These are phyloP conservation scores for Echria macrotheca DNA, from an alignment of 495 filamentous ascomycete genomes.

Conservation along the genomic window DNA sequence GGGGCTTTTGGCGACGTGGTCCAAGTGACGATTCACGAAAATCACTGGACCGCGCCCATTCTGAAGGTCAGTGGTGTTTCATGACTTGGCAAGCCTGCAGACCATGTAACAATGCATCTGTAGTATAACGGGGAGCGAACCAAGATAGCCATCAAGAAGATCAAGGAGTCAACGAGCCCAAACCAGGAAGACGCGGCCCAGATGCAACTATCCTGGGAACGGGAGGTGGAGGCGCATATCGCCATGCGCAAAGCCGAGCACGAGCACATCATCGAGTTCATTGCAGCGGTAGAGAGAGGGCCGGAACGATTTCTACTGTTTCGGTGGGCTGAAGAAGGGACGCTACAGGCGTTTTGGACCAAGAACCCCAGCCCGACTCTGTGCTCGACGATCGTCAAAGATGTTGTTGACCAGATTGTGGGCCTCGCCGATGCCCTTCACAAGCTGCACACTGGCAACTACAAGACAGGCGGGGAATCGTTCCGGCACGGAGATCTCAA, in stretches of 20 bases:
- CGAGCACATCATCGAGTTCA: constrained; percentile 16
- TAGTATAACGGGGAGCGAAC: not conserved
- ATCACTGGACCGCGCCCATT: not conserved
- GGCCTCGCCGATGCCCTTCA: constrained; percentile 17
- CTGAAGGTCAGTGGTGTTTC: not conserved
- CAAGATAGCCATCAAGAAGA: constrained; percentile 1
- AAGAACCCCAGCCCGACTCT: not conserved
- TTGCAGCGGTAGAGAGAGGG: constrained; percentile 10
- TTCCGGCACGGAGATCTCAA: constrained; percentile 27
- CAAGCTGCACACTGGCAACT: constrained; percentile 8
- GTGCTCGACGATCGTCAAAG: constrained; percentile 1
- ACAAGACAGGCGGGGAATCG: not conserved
- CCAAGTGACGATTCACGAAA: constrained; percentile 1
- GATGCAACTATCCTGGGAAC: not conserved
- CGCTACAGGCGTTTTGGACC: constrained; percentile 16
- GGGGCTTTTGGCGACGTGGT: constrained; percentile 7
- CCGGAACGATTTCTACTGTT: constrained; percentile 12
- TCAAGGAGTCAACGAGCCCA: not conserved
- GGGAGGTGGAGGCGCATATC: constrained; percentile 1
- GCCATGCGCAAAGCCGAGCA: not conserved
- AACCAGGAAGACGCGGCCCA: not conserved
- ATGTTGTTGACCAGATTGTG: constrained; percentile 12
- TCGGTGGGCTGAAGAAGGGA: constrained; percentile 18
- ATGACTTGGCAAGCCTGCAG: too few species aligned
- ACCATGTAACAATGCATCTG: not conserved